A percentile compares a stretch with the other conserved stretches of the same genome.
Evolutionary conservation across 129 eudicot genomes (phyloP).

Genomic region (Arctium lappa): DNA sequence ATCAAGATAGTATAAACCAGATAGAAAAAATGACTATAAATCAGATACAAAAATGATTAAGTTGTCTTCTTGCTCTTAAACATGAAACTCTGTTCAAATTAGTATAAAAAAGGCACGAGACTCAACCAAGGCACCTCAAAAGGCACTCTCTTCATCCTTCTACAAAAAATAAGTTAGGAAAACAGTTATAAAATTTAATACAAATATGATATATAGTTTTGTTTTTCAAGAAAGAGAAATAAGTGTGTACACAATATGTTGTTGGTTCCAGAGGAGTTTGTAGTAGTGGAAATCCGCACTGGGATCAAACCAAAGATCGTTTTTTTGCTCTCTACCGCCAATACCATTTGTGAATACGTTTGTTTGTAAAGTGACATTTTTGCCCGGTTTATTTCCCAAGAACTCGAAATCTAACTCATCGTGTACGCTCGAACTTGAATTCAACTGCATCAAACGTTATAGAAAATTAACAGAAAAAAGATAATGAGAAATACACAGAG

Average conservation of each 20-base stretch:
- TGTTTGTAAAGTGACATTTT: conserved; percentile 34
- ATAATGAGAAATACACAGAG: background rate
- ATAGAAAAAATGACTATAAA: no score
- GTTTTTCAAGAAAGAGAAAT: background rate
- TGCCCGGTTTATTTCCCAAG: conserved; percentile 43
- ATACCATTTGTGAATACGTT: conserved; percentile 36
- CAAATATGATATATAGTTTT: no score
- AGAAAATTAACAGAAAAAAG: background rate
- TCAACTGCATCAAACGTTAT: conserved; percentile 43
- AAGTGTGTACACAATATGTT: conserved; percentile 44
- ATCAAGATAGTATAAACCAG: no score
- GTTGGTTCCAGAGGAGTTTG: conserved; percentile 51
- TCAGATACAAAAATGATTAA: no score
- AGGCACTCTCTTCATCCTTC: background rate
- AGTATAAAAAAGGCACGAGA: no score
- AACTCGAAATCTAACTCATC: conserved; percentile 63
- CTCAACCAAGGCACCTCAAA: background rate
- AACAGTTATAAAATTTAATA: no score
- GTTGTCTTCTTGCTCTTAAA: no score
- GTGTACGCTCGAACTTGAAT: conserved; percentile 18
- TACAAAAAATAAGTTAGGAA: background rate
- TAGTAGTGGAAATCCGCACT: conserved; percentile 47
- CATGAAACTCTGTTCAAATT: no score
- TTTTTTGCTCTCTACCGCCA: conserved; percentile 49
- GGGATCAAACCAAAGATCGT: conserved; percentile 64